These are phyloP conservation scores for Lachnellula suecica DNA, from an alignment of 2,329 filamentous ascomycete species.

Conservation along the genomic window DNA sequence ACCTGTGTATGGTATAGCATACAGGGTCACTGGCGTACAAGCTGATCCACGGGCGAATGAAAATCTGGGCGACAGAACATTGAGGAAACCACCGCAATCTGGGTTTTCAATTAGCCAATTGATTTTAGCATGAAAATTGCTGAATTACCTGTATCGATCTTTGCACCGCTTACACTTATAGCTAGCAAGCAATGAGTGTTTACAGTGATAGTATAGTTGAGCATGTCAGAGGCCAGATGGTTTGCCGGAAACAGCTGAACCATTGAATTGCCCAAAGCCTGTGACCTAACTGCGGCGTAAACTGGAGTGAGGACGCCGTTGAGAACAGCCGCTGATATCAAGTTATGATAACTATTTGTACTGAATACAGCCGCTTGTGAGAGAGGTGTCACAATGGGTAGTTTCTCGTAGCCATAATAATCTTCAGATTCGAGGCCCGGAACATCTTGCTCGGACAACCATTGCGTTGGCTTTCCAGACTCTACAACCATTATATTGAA, in stretches of 20 bases:
- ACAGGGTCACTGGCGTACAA: slow-evolving; percentile 8
- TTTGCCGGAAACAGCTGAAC: slow-evolving; percentile 13
- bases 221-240: slow-evolving; percentile 11
- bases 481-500: too few species aligned
- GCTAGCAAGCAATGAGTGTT: slow-evolving; percentile 6
- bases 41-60: neutral
- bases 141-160: neutral
- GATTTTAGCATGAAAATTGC: neutral
- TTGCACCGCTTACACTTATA: slow-evolving; percentile 1
- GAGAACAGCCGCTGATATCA: neutral
- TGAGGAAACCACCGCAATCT: slow-evolving; percentile 13
- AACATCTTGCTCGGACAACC: neutral
- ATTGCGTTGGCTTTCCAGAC: neutral
- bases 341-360: neutral
- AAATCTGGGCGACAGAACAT: slow-evolving; percentile 13
- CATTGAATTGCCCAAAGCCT: slow-evolving; percentile 13
- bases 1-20: slow-evolving; percentile 8
- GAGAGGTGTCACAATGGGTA: slow-evolving; percentile 1
- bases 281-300: slow-evolving; percentile 9
- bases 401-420: slow-evolving; percentile 6
- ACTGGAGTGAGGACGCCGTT: slow-evolving; percentile 2
- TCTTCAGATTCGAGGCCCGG: neutral
- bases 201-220: slow-evolving; percentile 6
- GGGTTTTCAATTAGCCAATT: neutral
- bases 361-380: slow-evolving; percentile 11